Evolutionary conservation across 257 asterid species (phyloP), one percentile per base, ranked within the genome.

Genomic region (Penstemon newberryi): DNA sequence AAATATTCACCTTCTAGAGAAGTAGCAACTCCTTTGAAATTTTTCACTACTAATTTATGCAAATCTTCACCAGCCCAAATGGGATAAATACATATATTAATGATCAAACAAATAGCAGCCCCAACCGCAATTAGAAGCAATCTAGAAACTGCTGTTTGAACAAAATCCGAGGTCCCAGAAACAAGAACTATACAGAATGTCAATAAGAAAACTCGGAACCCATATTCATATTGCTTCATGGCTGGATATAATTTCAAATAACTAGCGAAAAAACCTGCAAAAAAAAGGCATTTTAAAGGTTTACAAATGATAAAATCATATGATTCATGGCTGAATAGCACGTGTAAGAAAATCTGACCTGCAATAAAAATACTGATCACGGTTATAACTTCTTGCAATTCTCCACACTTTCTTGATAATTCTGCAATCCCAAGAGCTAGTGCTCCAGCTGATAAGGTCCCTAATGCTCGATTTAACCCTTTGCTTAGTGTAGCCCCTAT

Each of bases 41-140:
- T 92, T 63, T 86, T 87, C 36, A 86, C 96, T 1, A 89, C 92
- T 69, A 89, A 73, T 72, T 92, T 92, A 74, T 89, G 98, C 89
- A 92, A 76, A 82, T 92, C 96, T 62, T 92, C 98, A 40, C 98
- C 98, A 8, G 96, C 86, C 96, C 98, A 92, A 74, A 92, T 92
- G 66, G 98, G 98, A 18, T 74, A 92, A 66, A 92, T 45, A 56
- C 95, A 92, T 1, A 81, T 69, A 68, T 91, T 89, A 50, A 91
- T 63, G 39, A 87, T 7, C 85, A 91, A 80, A 80, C 94, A 85
- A 65, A 87, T 83, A 45, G 79, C 85, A 12, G 94, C 98, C n/a
- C 98, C 98, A 64, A 91, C 83, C 8, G 86, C 89, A 39, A 91
- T 89, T n/a, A 87, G 87, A 57, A 89, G 80, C 70, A 83, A 56